Percentiles rank a stretch among this genome's conserved stretches.
Conservation (phyloP, 2,329 filamentous ascomycete species). For the Hyphodiscus sp. region DNA sequence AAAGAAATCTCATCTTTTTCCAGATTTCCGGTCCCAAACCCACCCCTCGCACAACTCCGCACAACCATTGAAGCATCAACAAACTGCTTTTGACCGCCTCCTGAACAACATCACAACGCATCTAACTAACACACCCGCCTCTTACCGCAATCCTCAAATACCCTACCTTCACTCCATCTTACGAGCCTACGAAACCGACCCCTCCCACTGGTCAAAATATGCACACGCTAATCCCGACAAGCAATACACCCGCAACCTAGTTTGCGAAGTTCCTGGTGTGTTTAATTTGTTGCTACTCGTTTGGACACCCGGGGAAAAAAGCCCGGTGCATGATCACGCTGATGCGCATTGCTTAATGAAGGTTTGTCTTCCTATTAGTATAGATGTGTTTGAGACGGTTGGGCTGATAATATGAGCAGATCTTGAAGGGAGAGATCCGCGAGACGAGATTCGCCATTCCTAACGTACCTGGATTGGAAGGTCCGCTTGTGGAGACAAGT, state of each 20-base stretch:
- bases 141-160: constrained; percentile 1
- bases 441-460: constrained; percentile 62
- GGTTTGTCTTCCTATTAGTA: constrained; percentile 27
- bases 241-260: constrained; percentile 80
- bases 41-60: not conserved
- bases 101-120: constrained; percentile 12
- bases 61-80: not conserved
- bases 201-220: constrained; percentile 61
- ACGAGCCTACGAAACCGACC: constrained; percentile 17
- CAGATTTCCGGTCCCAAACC: constrained; percentile 1
- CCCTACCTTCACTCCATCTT: constrained; percentile 18
- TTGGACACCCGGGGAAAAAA: constrained; percentile 79
- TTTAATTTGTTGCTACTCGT: constrained; percentile 67
- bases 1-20: not conserved
- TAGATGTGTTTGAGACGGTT: not conserved
- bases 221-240: constrained; percentile 62
- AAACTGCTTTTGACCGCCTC: constrained; percentile 15
- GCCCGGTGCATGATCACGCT: constrained; percentile 81
- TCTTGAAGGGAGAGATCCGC: constrained; percentile 68
- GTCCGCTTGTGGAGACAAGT: constrained; percentile 14
- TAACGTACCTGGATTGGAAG: constrained; percentile 19
- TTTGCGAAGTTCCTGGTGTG: constrained; percentile 76
- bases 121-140: constrained; percentile 8
- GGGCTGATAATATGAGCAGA: not conserved
- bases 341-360: constrained; percentile 94